phyloP scores from a whole-genome alignment of 805 yeast genomes.

The Starmerella scarabaei region DNA sequence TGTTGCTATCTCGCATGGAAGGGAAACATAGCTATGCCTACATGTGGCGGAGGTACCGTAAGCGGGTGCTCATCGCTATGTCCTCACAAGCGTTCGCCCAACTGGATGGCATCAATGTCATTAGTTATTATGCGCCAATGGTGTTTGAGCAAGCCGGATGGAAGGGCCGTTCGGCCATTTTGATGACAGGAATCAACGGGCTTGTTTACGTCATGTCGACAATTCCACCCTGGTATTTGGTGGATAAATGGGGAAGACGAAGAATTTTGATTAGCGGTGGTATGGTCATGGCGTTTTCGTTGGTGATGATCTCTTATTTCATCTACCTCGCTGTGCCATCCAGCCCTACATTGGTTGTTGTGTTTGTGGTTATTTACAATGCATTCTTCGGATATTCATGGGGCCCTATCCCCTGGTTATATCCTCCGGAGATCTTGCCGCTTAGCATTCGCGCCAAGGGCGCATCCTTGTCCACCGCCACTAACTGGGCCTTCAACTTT shows the following conservation, averaged over 20 bases:
- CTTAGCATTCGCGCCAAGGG: conserved; percentile 76
- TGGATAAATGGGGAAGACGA: conserved; percentile 84
- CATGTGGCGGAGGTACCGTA: conserved; percentile 63
- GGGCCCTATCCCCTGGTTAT: conserved; percentile 91
- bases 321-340: conserved; percentile 37
- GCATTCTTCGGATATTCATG: conserved; percentile 77
- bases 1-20: conserved; percentile 61
- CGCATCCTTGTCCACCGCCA: conserved; percentile 78
- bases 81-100: conserved; percentile 88
- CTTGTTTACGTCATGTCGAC: conserved; percentile 52
- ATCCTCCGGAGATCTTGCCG: conserved; percentile 78
- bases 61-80: conserved; percentile 75
- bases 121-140: conserved; percentile 84
- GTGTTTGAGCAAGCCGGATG: conserved; percentile 94
- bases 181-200: conserved; percentile 78
- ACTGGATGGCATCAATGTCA: conserved; percentile 83
- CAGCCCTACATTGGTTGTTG: conserved; percentile 62
- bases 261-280: conserved; percentile 75
- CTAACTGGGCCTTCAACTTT: conserved; percentile 88
- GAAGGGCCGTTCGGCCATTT: conserved; percentile 73
- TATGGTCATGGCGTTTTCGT: conserved; percentile 59
- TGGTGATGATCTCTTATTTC: conserved; percentile 51
- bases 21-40: conserved; percentile 65
- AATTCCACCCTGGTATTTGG: conserved; percentile 81
- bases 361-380: conserved; percentile 64